A percentile compares a stretch with the other conserved stretches of the same genome.
Conservation (phyloP, 2,329 filamentous ascomycete genomes). For the Beauveria rudraprayagi region DNA sequence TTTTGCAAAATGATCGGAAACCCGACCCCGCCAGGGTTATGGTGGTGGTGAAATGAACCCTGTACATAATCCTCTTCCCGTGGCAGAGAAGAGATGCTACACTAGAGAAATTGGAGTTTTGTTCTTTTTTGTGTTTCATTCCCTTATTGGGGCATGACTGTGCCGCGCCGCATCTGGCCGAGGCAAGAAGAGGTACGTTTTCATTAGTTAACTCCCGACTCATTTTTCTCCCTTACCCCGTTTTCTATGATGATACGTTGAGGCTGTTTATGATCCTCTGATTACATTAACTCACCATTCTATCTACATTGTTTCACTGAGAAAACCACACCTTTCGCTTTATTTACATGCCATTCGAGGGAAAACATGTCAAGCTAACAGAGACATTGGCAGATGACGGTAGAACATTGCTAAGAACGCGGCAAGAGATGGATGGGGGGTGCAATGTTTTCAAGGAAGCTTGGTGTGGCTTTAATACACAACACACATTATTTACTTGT, state of each 20-base stretch:
- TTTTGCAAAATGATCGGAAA: neutral
- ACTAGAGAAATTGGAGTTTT: slow-evolving; percentile 35
- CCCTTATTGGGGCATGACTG: slow-evolving; percentile 15
- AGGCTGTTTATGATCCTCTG: slow-evolving; percentile 41
- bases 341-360: neutral
- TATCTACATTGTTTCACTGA: slow-evolving; percentile 19
- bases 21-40: slow-evolving; percentile 10
- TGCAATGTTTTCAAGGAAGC: neutral
- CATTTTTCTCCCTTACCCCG: neutral
- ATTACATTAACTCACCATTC: slow-evolving; percentile 28
- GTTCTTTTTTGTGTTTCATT: slow-evolving; percentile 20
- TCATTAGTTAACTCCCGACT: neutral
- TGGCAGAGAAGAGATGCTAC: slow-evolving; percentile 27
- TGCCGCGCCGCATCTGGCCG: neutral
- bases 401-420: neutral
- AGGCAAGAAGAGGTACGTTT: slow-evolving; percentile 13
- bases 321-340: neutral
- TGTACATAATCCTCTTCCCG: slow-evolving; percentile 31
- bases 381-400: neutral
- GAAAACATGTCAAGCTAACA: neutral
- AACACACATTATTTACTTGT: slow-evolving; percentile 1
- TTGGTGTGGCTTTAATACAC: neutral
- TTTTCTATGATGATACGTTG: slow-evolving; percentile 34
- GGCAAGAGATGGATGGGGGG: neutral
- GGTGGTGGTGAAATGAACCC: slow-evolving; percentile 10